Evolutionary conservation across 2,329 filamentous ascomycete genomes (phyloP), one percentile per base, ranked within the genome.

Genomic region (Atkinsonella texensis): DNA sequence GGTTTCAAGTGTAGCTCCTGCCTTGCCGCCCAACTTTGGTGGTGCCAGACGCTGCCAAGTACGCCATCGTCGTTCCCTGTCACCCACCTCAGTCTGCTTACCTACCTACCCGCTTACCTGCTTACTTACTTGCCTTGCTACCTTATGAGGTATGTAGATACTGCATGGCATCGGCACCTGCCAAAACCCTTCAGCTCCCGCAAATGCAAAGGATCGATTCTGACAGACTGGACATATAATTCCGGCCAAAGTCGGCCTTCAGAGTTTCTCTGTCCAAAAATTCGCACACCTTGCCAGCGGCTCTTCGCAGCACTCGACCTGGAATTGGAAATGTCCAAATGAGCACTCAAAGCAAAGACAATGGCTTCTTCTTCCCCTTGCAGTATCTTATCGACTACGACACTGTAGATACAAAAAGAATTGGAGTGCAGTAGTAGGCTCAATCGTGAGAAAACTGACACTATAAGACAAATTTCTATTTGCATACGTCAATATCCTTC

Each of bases 61-160:
- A 52, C 54, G 54, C 54, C 52, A 55, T 55, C 49, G 51, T 40
- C 15, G 45, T 46, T 23, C 10, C 45, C 40, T 41, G 33, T 20
- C 31, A 41, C 47, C 17, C 41, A 38, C 42, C 38, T 23, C 20
- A 23, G 20, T 23, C 20, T 23, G 20, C 20, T 23, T 23, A 23
- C 20, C 20, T 23, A 23, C 20, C 20, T 2, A 23, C 20, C 20
- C 4, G 20, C 20, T 23, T 23, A 23, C 20, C 20, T 23, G 20
- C 20, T 23, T 23, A 23, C 20, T 23, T 23, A 23, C 20, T 4
- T 23, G 20, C 20, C 2, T 23, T 23, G 20, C 20, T 23, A 4
- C 20, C 20, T 23, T 23, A n/a, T n/a, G n/a, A n/a, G 20, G 20
- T n/a, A n/a, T n/a, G 20, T 23, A 28, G 28, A 6, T 28, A 28